These are phyloP conservation scores for Pseudocercospora crystallina DNA, from an alignment of 2,329 filamentous ascomycete genomes.

Conservation along the genomic window DNA sequence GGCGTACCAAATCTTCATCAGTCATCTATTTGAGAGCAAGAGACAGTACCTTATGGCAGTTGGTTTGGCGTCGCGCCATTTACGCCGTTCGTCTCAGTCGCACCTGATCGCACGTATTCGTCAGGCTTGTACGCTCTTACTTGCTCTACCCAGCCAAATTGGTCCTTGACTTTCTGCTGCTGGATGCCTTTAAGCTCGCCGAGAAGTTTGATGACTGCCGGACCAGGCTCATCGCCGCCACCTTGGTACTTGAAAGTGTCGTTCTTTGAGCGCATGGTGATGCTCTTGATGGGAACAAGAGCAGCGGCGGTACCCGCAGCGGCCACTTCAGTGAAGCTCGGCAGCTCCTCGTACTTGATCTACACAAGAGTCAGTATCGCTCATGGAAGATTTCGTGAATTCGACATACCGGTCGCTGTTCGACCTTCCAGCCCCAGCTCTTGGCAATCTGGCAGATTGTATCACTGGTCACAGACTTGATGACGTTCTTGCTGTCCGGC, in stretches of 20 bases:
- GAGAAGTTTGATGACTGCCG: constrained; percentile 70
- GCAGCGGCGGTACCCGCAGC: constrained; percentile 90
- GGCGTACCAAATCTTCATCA: too few relatives aligned
- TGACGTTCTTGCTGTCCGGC: constrained; percentile 85
- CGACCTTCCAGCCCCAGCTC: constrained; percentile 80
- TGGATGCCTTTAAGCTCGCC: constrained; percentile 81
- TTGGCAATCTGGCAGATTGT: constrained; percentile 74
- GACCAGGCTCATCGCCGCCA: constrained; percentile 68
- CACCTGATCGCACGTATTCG: constrained; percentile 29
- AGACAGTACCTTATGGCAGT: constrained; percentile 22
- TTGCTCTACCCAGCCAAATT: constrained; percentile 67
- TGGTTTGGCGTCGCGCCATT: constrained; percentile 17
- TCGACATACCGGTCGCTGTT: constrained; percentile 64
- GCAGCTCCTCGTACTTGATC: constrained; percentile 66
- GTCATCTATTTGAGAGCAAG: too few relatives aligned
- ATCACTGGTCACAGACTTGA: constrained; percentile 81
- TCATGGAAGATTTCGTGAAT: background rate
- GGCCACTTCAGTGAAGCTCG: constrained; percentile 73
- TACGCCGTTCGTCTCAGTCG: constrained; percentile 9
- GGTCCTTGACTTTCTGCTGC: constrained; percentile 73
- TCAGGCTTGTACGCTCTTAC: constrained; percentile 41
- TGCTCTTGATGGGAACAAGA: constrained; percentile 86
- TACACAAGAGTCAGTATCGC: constrained; percentile 30
- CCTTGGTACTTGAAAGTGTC: constrained; percentile 58
- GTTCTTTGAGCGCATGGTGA: constrained; percentile 65